Base-by-base conservation (phyloP, 179 eudicot species). In the Silene coronaria region DNA sequence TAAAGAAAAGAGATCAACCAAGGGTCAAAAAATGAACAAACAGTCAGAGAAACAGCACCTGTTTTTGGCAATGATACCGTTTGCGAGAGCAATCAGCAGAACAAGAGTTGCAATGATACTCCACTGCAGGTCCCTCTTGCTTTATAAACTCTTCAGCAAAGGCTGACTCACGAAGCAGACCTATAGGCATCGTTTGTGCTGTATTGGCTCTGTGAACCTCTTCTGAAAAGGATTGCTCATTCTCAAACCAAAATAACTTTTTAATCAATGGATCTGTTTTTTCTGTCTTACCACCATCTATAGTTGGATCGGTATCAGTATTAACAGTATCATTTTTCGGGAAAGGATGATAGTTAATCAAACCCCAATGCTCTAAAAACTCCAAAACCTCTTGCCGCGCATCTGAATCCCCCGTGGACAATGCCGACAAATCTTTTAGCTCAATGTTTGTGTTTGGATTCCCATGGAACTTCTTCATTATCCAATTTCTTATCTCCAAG, bases 31-130 rank as follows among this genome's bases (percentile, higher is more conserved):
- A 66, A 42, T 19, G 28, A 76, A 42, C 51, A 71, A 51, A 6
- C 48, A 73, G 72, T 59, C 73, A 76, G 62, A 80, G 72, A 80
- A 77, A 80, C 75, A 27, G 34, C 62, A 95, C 99, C 99, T 95
- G 96, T 85, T 89, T 93, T 81, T 95, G 99, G 85, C 97, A 91
- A 80, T 95, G 99, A 72, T 90, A 95, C 67, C 97, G 97, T 81
- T 88, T 95, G 80, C 99, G 91, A 66, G 99, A 95, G 81, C 99
- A 95, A 79, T 95, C 99, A 72, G 96, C 97, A 71, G 97, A 84
- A 79, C 99, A 95, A 68, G 97, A 92, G 81, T 95, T 95, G 86
- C 99, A 95, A 79, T 95, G 99, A 76, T 95, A 95, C 81, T 92
- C 98, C 70, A 93, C 98, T 71, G 89, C 63, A 73, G 98, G 98